Conservation (phyloP, 225 moss, liverwort and hornwort species). For the Lunularia cruciata region DNA sequence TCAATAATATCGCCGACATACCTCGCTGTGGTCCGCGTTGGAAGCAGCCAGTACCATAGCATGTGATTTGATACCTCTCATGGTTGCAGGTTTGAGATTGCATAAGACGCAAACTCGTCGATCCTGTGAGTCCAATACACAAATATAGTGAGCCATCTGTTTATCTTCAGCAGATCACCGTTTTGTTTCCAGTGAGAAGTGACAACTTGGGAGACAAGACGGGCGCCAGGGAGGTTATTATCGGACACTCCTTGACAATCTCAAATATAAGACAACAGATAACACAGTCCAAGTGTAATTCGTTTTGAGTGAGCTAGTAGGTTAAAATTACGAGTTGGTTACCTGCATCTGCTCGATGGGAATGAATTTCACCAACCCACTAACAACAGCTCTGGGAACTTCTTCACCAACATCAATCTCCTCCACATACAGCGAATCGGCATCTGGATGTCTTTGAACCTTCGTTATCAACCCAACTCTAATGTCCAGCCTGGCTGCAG, state of each 20-base stretch:
- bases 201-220: not conserved
- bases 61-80: slow-evolving; percentile 88
- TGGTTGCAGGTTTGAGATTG: slow-evolving; percentile 88
- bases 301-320: not conserved
- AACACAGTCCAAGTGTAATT: not conserved
- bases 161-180: too few relatives aligned
- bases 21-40: slow-evolving; percentile 64
- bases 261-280: not conserved
- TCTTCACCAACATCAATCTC: slow-evolving; percentile 91
- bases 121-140: slow-evolving; percentile 39
- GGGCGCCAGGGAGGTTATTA: not conserved
- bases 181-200: not conserved
- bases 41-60: slow-evolving; percentile 89
- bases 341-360: slow-evolving; percentile 83
- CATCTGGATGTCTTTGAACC: slow-evolving; percentile 85
- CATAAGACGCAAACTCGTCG: slow-evolving; percentile 80
- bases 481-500: slow-evolving; percentile 78
- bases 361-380: slow-evolving; percentile 86
- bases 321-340: not conserved
- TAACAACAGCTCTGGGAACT: slow-evolving; percentile 69
- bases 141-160: not conserved
- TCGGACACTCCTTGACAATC: too few relatives aligned
- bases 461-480: slow-evolving; percentile 80
- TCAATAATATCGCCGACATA: too few relatives aligned
- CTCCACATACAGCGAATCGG: slow-evolving; percentile 82